Percentiles rank a stretch among this genome's conserved stretches.
These are phyloP conservation scores for Claviceps cyperi DNA, from an alignment of 2,329 filamentous ascomycete genomes.

Conservation along the genomic window DNA sequence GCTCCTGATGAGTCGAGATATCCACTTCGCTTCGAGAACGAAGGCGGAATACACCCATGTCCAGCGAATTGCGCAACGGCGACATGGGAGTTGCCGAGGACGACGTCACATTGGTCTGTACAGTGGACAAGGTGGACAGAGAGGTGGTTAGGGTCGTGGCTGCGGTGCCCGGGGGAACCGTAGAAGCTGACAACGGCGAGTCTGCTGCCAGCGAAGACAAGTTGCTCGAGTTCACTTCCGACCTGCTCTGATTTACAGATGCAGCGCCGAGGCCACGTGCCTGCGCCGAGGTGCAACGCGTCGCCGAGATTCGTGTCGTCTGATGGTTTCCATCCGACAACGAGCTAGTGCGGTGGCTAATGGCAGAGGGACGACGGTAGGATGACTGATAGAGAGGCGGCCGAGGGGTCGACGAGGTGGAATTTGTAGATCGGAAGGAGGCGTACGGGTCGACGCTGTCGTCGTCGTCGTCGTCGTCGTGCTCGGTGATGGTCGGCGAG, in stretches of 20 bases:
- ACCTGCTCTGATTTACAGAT: constrained; percentile 26
- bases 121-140: constrained; percentile 11
- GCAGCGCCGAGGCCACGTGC: constrained; percentile 25
- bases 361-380: constrained; percentile 17
- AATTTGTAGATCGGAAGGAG: constrained; percentile 8
- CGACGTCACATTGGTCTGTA: constrained; percentile 12
- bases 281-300: constrained; percentile 16
- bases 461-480: constrained; percentile 30
- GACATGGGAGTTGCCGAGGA: constrained; percentile 27
- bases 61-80: constrained; percentile 44
- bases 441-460: constrained; percentile 16
- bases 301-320: constrained; percentile 12
- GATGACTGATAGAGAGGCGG: constrained; percentile 5
- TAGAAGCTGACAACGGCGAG: constrained; percentile 18
- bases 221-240: constrained; percentile 30
- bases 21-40: constrained; percentile 47
- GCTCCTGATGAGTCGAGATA: constrained; percentile 37
- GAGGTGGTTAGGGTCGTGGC: constrained; percentile 7
- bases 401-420: constrained; percentile 5
- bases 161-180: constrained; percentile 12
- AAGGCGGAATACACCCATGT: constrained; percentile 41
- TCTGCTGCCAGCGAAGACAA: constrained; percentile 17
- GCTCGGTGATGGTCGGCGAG: constrained; percentile 41
- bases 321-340: constrained; percentile 18
- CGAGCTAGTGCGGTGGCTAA: constrained; percentile 21